Percentiles rank a stretch among this genome's conserved stretches.
These are phyloP conservation scores for Starmerella floricola DNA, from an alignment of 805 yeast species.

Conservation along the genomic window DNA sequence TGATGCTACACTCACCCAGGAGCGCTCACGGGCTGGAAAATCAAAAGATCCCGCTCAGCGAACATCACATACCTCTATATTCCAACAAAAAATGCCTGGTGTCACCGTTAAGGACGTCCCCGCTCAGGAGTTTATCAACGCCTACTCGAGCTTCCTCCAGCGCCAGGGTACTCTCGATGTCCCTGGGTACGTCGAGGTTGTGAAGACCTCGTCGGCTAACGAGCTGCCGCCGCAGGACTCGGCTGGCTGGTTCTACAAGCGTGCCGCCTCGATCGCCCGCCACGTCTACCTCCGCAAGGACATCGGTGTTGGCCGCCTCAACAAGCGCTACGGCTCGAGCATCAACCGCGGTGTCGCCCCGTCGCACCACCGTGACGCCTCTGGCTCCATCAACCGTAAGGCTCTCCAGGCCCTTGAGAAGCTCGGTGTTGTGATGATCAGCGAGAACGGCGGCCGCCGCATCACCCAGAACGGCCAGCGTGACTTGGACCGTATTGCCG, in stretches of 20 bases:
- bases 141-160: constrained; percentile 99
- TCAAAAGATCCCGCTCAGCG: background rate
- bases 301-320: constrained; percentile 98
- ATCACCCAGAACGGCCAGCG: constrained; percentile 99
- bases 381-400: constrained; percentile 98
- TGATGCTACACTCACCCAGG: background rate
- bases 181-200: constrained; percentile 99
- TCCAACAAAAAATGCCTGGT: constrained; percentile 23
- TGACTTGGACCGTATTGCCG: constrained; percentile 99
- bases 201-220: constrained; percentile 97
- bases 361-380: constrained; percentile 96
- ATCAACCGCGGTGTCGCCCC: constrained; percentile 98
- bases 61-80: background rate
- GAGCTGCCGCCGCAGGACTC: constrained; percentile 99
- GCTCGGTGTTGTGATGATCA: constrained; percentile 91
- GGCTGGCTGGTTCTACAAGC: constrained; percentile 99
- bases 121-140: constrained; percentile 99
- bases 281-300: constrained; percentile 99
- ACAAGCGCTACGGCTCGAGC: constrained; percentile 99
- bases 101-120: constrained; percentile 85
- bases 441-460: constrained; percentile 98
- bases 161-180: constrained; percentile 99
- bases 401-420: constrained; percentile 96
- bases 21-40: background rate
- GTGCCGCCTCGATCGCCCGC: constrained; percentile 99